Conservation (phyloP, 2,329 filamentous ascomycete species). For the Pseudocercospora pini-densiflorae region DNA sequence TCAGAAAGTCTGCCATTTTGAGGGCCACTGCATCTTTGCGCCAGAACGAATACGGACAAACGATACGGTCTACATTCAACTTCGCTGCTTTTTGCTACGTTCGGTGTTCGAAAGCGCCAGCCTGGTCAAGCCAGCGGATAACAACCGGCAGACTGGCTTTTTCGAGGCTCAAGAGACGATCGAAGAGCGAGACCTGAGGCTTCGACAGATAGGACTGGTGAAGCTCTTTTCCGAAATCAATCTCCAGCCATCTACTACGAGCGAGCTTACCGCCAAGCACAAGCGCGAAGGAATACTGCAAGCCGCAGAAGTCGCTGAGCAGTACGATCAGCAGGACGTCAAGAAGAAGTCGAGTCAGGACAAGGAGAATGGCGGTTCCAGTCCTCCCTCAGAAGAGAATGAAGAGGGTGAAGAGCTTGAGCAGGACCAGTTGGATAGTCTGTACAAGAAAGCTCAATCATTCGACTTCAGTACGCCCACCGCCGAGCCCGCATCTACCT, state of each 20-base stretch:
- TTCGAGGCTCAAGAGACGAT: conserved; percentile 85
- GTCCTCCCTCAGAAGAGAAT: conserved; percentile 62
- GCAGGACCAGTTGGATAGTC: conserved; percentile 88
- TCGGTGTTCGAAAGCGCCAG: conserved; percentile 71
- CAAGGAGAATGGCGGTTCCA: conserved; percentile 52
- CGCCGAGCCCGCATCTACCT: conserved; percentile 79
- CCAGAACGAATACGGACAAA: conserved; percentile 85
- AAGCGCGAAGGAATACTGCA: conserved; percentile 83
- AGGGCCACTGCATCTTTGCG: conserved; percentile 85
- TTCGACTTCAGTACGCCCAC: conserved; percentile 94
- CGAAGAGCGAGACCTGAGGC: conserved; percentile 80
- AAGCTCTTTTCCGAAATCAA: conserved; percentile 89
- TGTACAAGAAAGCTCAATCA: conserved; percentile 95
- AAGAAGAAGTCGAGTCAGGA: conserved; percentile 45
- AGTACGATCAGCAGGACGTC: conserved; percentile 64
- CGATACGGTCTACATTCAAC: conserved; percentile 90
- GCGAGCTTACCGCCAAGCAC: conserved; percentile 73
- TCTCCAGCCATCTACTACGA: conserved; percentile 74
- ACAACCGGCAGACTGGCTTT: conserved; percentile 72
- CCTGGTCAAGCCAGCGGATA: conserved; percentile 66
- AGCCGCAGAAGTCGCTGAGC: conserved; percentile 86
- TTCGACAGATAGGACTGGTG: conserved; percentile 86
- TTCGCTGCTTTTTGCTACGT: conserved; percentile 75
- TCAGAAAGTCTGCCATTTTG: conserved; percentile 84
- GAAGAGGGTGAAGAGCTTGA: conserved; percentile 92